phyloP scores from a whole-genome alignment of 768 basidiomycete genomes.

The Dacryopinax primogenitus region DNA sequence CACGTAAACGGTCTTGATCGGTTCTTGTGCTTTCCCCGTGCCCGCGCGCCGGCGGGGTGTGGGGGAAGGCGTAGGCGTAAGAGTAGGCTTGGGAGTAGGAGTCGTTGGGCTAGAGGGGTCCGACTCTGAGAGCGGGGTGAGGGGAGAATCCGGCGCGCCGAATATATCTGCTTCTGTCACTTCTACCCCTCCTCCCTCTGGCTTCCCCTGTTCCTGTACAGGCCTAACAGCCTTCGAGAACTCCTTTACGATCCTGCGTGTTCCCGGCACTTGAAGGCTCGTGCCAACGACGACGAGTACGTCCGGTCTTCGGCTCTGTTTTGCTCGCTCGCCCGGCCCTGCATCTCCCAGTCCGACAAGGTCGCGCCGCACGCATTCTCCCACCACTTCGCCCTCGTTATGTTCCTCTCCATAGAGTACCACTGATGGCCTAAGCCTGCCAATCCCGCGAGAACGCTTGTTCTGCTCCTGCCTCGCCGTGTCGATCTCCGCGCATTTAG shows the following conservation, averaged over 20 bases:
- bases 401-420: constrained; percentile 85
- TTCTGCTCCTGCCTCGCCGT: constrained; percentile 56
- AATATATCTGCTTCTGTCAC: constrained; percentile 18
- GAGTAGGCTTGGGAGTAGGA: background rate
- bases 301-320: constrained; percentile 46
- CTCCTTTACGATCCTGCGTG: constrained; percentile 81
- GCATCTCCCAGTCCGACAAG: constrained; percentile 1
- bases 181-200: constrained; percentile 13
- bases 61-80: constrained; percentile 29
- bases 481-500: constrained; percentile 60
- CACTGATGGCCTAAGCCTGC: constrained; percentile 70
- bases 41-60: constrained; percentile 31
- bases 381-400: constrained; percentile 75
- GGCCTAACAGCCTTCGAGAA: constrained; percentile 59
- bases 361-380: constrained; percentile 31
- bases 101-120: no score
- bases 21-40: constrained; percentile 24
- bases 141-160: constrained; percentile 15
- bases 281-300: constrained; percentile 81
- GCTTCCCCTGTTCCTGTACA: constrained; percentile 22
- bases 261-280: constrained; percentile 76
- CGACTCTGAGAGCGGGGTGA: constrained; percentile 6
- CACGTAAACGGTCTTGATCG: constrained; percentile 60
- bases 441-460: constrained; percentile 68
- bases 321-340: constrained; percentile 11